phyloP scores from a whole-genome alignment of 257 asterid species.

The Cynanchum wilfordii region DNA sequence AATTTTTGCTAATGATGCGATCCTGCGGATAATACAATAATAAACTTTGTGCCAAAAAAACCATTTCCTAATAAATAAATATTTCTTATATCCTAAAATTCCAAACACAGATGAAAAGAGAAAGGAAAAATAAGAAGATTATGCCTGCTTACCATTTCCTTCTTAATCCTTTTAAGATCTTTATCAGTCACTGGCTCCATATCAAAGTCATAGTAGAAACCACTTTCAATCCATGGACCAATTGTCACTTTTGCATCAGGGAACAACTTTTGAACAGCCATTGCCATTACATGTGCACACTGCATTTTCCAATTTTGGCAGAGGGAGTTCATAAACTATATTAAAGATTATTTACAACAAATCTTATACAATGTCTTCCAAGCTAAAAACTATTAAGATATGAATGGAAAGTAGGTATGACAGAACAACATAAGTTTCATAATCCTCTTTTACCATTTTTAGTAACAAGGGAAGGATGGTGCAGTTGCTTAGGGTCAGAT shows the following conservation, averaged over 20 bases:
- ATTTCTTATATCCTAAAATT: not conserved
- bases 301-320: conserved; percentile 28
- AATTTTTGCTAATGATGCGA: conserved; percentile 66
- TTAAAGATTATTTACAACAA: not conserved
- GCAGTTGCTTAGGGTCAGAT: not conserved
- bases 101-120: not conserved
- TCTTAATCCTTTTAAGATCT: conserved; percentile 86
- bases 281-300: conserved; percentile 99
- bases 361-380: not conserved
- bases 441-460: not conserved
- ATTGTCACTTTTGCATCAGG: conserved; percentile 94
- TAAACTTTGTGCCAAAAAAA: conserved; percentile 31
- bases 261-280: conserved; percentile 95
- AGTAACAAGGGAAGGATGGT: not conserved
- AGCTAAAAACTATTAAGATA: not conserved
- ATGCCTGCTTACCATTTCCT: conserved; percentile 75
- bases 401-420: not conserved
- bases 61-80: conserved; percentile 13
- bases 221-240: conserved; percentile 96
- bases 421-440: not conserved
- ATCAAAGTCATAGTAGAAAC: conserved; percentile 93
- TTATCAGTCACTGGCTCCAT: conserved; percentile 87
- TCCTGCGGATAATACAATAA: conserved; percentile 66
- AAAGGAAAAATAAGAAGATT: conserved; percentile 2
- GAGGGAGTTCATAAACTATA: not conserved